These are phyloP conservation scores for Magnolia officinalis DNA, from an alignment of 164 flowering plant genomes.

Conservation along the genomic window DNA sequence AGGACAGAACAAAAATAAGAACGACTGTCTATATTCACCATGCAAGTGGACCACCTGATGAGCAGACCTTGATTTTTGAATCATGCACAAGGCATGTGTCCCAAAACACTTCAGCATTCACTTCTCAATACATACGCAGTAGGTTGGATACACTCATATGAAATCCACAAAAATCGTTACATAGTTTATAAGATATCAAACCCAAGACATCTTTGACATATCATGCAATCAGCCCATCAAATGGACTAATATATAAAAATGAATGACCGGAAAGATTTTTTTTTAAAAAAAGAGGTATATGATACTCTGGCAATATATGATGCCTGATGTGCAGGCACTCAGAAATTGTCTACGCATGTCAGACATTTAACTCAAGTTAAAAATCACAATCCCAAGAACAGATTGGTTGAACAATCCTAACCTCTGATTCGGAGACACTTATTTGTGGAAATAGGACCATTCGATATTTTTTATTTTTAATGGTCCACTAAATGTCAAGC, in stretches of 20 bases:
- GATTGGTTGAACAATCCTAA: neutral
- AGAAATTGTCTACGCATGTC: neutral
- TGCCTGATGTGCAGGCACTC: neutral
- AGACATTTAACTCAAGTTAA: neutral
- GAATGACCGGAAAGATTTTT: neutral
- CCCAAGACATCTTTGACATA: neutral
- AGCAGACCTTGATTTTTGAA: too few species aligned
- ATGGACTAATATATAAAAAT: neutral
- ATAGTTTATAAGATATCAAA: neutral
- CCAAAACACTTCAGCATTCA: too few species aligned
- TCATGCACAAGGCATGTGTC: too few species aligned
- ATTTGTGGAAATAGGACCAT: neutral
- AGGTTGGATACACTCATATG: too few species aligned
- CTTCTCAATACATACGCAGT: too few species aligned
- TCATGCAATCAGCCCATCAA: neutral
- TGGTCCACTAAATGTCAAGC: neutral
- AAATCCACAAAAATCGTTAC: neutral
- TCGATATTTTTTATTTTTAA: too few species aligned
- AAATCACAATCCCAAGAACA: neutral
- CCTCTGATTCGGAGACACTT: neutral
- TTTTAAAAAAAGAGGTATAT: neutral
- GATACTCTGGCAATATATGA: neutral
- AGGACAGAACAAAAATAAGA: too few species aligned
- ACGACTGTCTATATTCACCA: too few species aligned
- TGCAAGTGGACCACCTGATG: too few species aligned